Percentiles rank a stretch among this genome's conserved stretches.
Conservation (phyloP, 371 early-diverging fungal genomes). For the Dentiscutata heterogama region DNA sequence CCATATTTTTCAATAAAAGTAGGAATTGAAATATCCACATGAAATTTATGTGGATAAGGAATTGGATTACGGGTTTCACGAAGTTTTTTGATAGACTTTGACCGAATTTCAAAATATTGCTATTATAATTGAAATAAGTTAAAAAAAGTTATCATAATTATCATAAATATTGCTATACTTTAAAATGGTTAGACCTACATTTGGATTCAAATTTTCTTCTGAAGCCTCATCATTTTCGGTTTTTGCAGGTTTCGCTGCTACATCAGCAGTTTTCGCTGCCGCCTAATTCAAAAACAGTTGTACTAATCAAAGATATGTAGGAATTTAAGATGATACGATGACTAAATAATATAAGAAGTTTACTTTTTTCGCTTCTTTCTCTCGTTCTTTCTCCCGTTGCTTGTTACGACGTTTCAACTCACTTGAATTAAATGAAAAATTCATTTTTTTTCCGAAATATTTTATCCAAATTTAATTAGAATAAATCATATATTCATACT, state of each 20-base stretch:
- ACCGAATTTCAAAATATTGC: slow-evolving; percentile 98
- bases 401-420: slow-evolving; percentile 95
- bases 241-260: slow-evolving; percentile 60
- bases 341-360: slow-evolving; percentile 50
- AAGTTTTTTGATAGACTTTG: slow-evolving; percentile 83
- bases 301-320: background rate
- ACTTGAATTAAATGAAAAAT: slow-evolving; percentile 53
- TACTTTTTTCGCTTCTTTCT: slow-evolving; percentile 78
- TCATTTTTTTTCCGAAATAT: background rate
- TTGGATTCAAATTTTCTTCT: slow-evolving; percentile 89
- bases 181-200: slow-evolving; percentile 61
- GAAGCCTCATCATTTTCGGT: slow-evolving; percentile 72
- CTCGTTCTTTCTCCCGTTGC: slow-evolving; percentile 87
- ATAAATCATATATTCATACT: slow-evolving; percentile 60
- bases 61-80: slow-evolving; percentile 80
- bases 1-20: slow-evolving; percentile 89
- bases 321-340: background rate
- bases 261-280: slow-evolving; percentile 69
- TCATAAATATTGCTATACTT: no score
- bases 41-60: slow-evolving; percentile 99
- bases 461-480: background rate
- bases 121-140: slow-evolving; percentile 46
- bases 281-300: slow-evolving; percentile 30
- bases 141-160: background rate
- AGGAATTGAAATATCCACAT: slow-evolving; percentile 86